Evolutionary conservation across 2,329 filamentous ascomycete genomes (phyloP).

Genomic region (Fusarium zealandicum): DNA sequence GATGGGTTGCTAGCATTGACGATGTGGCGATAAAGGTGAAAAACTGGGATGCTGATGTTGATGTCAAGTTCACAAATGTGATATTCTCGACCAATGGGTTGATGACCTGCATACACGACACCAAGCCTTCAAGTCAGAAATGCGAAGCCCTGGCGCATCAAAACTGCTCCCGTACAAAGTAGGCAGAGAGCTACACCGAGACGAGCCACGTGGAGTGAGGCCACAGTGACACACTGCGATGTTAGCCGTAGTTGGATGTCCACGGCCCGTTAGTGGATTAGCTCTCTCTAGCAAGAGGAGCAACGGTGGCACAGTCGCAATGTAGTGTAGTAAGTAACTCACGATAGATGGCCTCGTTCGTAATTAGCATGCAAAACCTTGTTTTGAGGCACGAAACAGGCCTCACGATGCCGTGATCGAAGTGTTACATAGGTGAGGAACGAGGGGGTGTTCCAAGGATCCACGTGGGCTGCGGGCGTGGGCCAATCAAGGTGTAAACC

Average conservation of each 20-base stretch:
- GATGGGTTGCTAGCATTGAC: slow-evolving; percentile 2
- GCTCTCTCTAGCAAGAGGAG: not conserved
- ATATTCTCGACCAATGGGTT: not conserved
- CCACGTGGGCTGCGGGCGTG: slow-evolving; percentile 4
- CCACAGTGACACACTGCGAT: not conserved
- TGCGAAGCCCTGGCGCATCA: not conserved
- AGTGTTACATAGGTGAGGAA: not conserved
- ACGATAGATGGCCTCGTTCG: slow-evolving; percentile 7
- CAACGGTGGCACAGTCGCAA: not conserved
- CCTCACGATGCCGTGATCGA: slow-evolving; percentile 23
- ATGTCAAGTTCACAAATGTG: not conserved
- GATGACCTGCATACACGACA: slow-evolving; percentile 3
- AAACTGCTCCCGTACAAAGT: not conserved
- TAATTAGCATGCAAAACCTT: not conserved
- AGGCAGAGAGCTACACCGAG: not conserved
- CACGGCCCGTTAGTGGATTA: not conserved
- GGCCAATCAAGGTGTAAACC: slow-evolving; percentile 1
- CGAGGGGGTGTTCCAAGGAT: slow-evolving; percentile 10
- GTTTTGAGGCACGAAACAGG: slow-evolving; percentile 11
- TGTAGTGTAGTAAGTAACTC: not conserved
- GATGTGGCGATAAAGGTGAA: slow-evolving; percentile 12
- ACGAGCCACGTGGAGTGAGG: slow-evolving; percentile 3
- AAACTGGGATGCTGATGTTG: not conserved
- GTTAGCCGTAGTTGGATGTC: not conserved
- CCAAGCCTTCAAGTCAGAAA: not conserved